These are phyloP conservation scores for Irpex sp. DNA, from an alignment of 1,284 basidiomycete genomes.

Conservation along the genomic window DNA sequence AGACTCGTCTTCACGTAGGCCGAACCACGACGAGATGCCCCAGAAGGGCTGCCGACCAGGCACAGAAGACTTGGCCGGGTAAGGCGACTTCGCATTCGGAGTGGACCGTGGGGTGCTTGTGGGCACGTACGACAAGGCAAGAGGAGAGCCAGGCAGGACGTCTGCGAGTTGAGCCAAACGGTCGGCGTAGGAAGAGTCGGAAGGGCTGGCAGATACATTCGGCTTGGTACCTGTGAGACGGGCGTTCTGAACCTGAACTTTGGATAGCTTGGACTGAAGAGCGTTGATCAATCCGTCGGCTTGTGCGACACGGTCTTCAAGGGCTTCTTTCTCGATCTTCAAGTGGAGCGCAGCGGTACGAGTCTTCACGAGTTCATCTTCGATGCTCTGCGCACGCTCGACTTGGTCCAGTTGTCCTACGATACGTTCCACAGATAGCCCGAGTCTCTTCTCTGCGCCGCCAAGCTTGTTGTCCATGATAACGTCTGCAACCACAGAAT, in stretches of 20 bases:
- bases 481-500: slow-evolving; percentile 89
- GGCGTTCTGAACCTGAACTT: slow-evolving; percentile 32
- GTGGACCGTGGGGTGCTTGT: not conserved
- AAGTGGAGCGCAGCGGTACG: slow-evolving; percentile 62
- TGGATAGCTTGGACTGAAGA: slow-evolving; percentile 75
- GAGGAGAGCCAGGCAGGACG: not conserved
- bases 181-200: not conserved
- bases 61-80: not conserved
- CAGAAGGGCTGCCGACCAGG: not conserved
- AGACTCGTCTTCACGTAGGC: not conserved
- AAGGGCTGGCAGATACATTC: not conserved
- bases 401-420: slow-evolving; percentile 91
- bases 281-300: slow-evolving; percentile 78
- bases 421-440: slow-evolving; percentile 86
- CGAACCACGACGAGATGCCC: not conserved
- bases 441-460: slow-evolving; percentile 83
- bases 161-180: not conserved
- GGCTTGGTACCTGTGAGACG: not conserved
- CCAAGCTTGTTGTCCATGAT: slow-evolving; percentile 90
- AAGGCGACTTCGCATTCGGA: not conserved
- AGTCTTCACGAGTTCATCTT: slow-evolving; percentile 73
- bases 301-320: slow-evolving; percentile 73
- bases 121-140: not conserved
- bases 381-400: slow-evolving; percentile 74
- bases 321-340: slow-evolving; percentile 68